phyloP scores from a whole-genome alignment of 2,329 filamentous ascomycete genomes.

The Apiospora marii region DNA sequence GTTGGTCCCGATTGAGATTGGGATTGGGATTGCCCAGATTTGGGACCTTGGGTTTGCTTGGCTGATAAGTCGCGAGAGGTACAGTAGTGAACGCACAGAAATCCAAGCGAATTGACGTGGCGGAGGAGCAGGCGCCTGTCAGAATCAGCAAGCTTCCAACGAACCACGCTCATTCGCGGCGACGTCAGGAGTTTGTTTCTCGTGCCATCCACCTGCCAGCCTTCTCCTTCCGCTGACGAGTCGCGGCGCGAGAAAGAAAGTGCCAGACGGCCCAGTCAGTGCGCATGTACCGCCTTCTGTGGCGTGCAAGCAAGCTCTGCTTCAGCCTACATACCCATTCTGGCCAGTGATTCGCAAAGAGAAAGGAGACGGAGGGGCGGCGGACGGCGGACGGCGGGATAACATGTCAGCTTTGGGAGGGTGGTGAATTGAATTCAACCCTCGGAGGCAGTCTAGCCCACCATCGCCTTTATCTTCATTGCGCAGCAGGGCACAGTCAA shows the following conservation, averaged over 20 bases:
- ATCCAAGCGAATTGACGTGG: background rate
- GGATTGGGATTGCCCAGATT: too few relatives aligned
- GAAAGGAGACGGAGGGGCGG: background rate
- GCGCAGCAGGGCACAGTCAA: background rate
- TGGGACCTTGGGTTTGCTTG: background rate
- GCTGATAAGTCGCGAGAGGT: too few relatives aligned
- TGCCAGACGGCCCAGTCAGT: background rate
- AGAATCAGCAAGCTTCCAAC: background rate
- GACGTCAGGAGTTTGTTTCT: background rate
- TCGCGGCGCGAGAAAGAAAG: background rate
- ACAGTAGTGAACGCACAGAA: background rate
- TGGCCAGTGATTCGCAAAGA: background rate
- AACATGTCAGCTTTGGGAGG: background rate
- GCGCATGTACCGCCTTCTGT: conserved; percentile 1
- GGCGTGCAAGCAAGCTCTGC: background rate
- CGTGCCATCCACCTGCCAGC: background rate
- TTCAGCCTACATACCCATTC: background rate
- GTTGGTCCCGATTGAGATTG: conserved; percentile 4
- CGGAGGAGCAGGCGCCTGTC: conserved; percentile 5
- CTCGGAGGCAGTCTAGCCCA: background rate
- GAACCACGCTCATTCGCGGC: background rate
- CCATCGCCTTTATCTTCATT: background rate
- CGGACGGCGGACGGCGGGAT: background rate
- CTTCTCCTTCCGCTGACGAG: background rate
- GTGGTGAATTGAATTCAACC: background rate